These are phyloP conservation scores for Parastagonospora avenae DNA, from an alignment of 2,329 filamentous ascomycete genomes.

Conservation along the genomic window DNA sequence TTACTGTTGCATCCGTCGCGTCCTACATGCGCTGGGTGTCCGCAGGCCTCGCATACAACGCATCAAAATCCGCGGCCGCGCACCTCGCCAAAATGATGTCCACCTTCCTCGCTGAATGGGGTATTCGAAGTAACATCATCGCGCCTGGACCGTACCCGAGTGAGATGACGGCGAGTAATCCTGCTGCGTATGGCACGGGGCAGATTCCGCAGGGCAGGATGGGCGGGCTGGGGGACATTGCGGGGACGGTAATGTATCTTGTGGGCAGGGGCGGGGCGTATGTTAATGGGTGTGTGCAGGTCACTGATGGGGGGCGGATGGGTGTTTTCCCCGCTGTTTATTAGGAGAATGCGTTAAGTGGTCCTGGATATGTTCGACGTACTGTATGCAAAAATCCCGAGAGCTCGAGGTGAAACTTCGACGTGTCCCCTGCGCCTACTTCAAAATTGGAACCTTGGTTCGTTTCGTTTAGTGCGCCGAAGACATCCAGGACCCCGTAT, in stretches of 20 bases:
- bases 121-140: conserved; percentile 54
- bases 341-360: conserved; percentile 13
- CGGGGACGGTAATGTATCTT: conserved; percentile 57
- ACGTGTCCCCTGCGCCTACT: too few species aligned
- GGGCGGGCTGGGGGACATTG: conserved; percentile 54
- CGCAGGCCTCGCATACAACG: conserved; percentile 51
- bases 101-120: conserved; percentile 50
- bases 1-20: conserved; percentile 51
- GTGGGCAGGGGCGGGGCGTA: conserved; percentile 58
- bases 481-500: too few species aligned
- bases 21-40: conserved; percentile 46
- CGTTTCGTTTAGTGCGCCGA: too few species aligned
- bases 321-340: conserved; percentile 43
- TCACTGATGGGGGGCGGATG: conserved; percentile 54
- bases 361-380: too few species aligned
- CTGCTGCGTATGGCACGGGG: conserved; percentile 37
- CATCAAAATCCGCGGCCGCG: conserved; percentile 51
- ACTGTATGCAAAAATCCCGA: too few species aligned
- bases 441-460: too few species aligned
- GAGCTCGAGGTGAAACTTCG: too few species aligned
- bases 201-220: conserved; percentile 49
- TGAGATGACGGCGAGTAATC: conserved; percentile 48
- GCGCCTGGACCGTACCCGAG: conserved; percentile 52
- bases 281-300: conserved; percentile 58
- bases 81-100: conserved; percentile 54